phyloP scores from a whole-genome alignment of 1,284 basidiomycete species.

The Microstroma glucosiphilum region DNA sequence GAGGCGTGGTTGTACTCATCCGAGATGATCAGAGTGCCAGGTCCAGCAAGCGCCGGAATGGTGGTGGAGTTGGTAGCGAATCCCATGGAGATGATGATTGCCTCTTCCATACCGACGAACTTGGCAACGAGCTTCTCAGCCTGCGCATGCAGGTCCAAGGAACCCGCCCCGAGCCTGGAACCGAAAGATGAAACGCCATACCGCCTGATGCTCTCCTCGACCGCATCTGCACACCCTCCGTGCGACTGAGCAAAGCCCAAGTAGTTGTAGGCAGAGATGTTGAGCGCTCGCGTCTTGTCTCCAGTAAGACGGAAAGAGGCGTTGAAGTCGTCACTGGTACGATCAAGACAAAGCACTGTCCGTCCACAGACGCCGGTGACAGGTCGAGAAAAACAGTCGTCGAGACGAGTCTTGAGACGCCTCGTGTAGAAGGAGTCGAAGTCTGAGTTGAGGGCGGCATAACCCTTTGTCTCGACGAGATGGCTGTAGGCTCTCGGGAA shows the following conservation, averaged over 20 bases:
- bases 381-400: slow-evolving; percentile 91
- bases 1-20: slow-evolving; percentile 96
- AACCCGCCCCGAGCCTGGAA: slow-evolving; percentile 72
- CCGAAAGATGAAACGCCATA: slow-evolving; percentile 68
- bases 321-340: slow-evolving; percentile 75
- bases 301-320: slow-evolving; percentile 73
- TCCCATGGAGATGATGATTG: slow-evolving; percentile 89
- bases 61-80: slow-evolving; percentile 96
- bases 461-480: slow-evolving; percentile 53
- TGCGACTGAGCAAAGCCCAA: slow-evolving; percentile 93
- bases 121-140: slow-evolving; percentile 81
- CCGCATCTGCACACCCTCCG: slow-evolving; percentile 87
- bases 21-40: slow-evolving; percentile 90
- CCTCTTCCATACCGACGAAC: slow-evolving; percentile 82
- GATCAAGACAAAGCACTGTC: slow-evolving; percentile 80
- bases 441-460: slow-evolving; percentile 93
- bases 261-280: slow-evolving; percentile 98
- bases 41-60: slow-evolving; percentile 81
- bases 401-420: slow-evolving; percentile 84
- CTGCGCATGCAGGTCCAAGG: slow-evolving; percentile 73
- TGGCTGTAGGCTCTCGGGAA: slow-evolving; percentile 69
- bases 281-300: slow-evolving; percentile 75
- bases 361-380: slow-evolving; percentile 92
- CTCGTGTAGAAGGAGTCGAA: slow-evolving; percentile 99
- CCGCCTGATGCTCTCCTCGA: slow-evolving; percentile 57